Base-by-base conservation (phyloP, 2,329 filamentous ascomycete genomes). In the Nemania sp. region DNA sequence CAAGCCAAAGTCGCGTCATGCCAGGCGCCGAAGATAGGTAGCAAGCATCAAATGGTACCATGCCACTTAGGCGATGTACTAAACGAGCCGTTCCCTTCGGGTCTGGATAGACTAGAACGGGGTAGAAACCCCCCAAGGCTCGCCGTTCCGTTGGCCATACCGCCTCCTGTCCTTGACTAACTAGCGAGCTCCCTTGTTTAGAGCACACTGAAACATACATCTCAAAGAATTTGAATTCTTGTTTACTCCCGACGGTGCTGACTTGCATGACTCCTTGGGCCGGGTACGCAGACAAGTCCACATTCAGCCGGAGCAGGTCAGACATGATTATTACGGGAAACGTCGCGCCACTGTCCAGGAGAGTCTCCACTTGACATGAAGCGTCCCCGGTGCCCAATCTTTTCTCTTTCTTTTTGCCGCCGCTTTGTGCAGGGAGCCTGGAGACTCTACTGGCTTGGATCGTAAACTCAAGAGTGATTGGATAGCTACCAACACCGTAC, bases 301-400 rank as follows among this genome's bases (percentile, higher is more conserved):
- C 74, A 2, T 72, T 68, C 3, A 81, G 68, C 3, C 62, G 51
- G 10, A 57, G 35, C 3, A 80, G 67, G 65, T 81, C 79, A 15
- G 65, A 48, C 10, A 63, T 47, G 53, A 70, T 70, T 34, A 81
- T 69, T 34, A 73, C 67, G 1, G 80, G 78, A 34, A 75, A 72
- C 0, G 77, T 80, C 5, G 79, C 76, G 48, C 79, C 80, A 39
- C 72, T 75, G 65, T 82, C 79, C 40, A 81, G 69, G 45, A 81
- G 64, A 17, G 72, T 73, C 34, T 70, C 64, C 60, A 75, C 76
- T 46, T 69, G 66, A 18, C 59, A 60, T 20, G 62, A 57, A 21
- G 55, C 42, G 39, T 63, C 73, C 3, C 68, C 70, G 13, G 66
- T 21, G 10, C 52, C 46, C 57, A 68, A 60, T 6, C 20, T 62